phyloP scores from a whole-genome alignment of 1,284 basidiomycete species.

The Puccinia horiana region DNA sequence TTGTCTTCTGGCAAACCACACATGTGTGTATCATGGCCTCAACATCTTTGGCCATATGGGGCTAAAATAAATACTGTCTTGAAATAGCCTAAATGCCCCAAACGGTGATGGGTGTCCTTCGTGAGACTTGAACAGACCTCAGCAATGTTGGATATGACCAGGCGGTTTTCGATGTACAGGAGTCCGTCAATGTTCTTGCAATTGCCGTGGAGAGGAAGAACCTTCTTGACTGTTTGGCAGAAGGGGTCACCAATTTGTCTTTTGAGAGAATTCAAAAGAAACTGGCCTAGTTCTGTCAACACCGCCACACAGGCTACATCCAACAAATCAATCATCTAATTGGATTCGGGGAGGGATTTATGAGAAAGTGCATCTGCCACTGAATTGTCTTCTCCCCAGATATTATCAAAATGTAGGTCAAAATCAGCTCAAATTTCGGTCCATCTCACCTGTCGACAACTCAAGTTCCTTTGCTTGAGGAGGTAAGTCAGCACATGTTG shows the following conservation, averaged over 20 bases:
- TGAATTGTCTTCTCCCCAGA: slow-evolving; percentile 59
- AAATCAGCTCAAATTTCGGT: slow-evolving; percentile 59
- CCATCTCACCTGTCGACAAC: too few relatives aligned
- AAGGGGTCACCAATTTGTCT: slow-evolving; percentile 55
- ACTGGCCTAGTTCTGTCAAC: not conserved
- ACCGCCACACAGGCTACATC: not conserved
- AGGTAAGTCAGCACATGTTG: too few relatives aligned
- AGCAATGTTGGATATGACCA: slow-evolving; percentile 57
- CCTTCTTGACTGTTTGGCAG: slow-evolving; percentile 56
- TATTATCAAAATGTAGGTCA: slow-evolving; percentile 55
- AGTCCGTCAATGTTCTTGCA: too few relatives aligned
- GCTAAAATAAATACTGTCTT: slow-evolving; percentile 63
- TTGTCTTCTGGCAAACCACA: slow-evolving; percentile 48
- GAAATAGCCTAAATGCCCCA: slow-evolving; percentile 60
- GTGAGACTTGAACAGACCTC: slow-evolving; percentile 54
- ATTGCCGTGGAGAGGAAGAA: slow-evolving; percentile 55
- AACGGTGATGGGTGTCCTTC: too few relatives aligned
- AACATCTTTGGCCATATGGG: slow-evolving; percentile 55
- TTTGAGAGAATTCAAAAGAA: slow-evolving; percentile 50
- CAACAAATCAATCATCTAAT: too few relatives aligned
- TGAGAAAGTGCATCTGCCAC: slow-evolving; percentile 60
- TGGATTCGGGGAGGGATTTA: not conserved
- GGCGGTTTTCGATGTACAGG: slow-evolving; percentile 56
- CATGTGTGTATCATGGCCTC: slow-evolving; percentile 1
- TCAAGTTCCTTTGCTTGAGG: too few relatives aligned